Percentiles rank a stretch among this genome's conserved stretches.
phyloP scores from a whole-genome alignment of 2,329 filamentous ascomycete genomes.

The Diaporthe destruens region DNA sequence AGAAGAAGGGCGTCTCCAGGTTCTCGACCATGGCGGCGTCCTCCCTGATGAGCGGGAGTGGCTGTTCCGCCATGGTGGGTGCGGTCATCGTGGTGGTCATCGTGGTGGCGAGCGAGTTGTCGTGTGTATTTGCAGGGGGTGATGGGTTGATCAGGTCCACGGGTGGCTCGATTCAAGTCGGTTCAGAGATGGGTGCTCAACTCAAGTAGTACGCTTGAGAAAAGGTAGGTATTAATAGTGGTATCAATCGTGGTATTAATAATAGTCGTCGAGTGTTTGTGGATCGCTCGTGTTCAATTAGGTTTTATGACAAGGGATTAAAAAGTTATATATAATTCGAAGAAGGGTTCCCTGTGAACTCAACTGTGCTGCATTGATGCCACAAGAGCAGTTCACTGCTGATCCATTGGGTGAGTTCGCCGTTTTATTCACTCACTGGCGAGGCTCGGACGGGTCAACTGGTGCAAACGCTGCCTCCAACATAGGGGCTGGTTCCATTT shows the following conservation, averaged over 20 bases:
- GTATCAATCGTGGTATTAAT: too few relatives aligned
- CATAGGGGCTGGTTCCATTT: slow-evolving; percentile 21
- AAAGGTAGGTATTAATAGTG: too few relatives aligned
- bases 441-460: not conserved
- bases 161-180: not conserved
- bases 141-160: too few relatives aligned
- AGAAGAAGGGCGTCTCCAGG: slow-evolving; percentile 40
- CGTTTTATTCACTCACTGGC: slow-evolving; percentile 23
- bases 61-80: slow-evolving; percentile 8
- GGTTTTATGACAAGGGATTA: not conserved
- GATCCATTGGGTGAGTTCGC: slow-evolving; percentile 3
- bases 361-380: slow-evolving; percentile 2
- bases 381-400: not conserved
- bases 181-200: not conserved
- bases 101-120: not conserved
- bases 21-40: slow-evolving; percentile 37
- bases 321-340: not conserved
- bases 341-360: not conserved
- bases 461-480: not conserved
- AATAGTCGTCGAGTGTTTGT: not conserved
- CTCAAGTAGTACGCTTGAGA: not conserved
- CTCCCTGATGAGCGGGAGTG: slow-evolving; percentile 1
- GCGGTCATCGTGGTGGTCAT: not conserved
- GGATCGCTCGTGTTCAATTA: not conserved
- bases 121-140: not conserved